Percentiles rank a stretch among this genome's conserved stretches.
phyloP scores from a whole-genome alignment of 306 rosid species.

The Trifolium pratense region DNA sequence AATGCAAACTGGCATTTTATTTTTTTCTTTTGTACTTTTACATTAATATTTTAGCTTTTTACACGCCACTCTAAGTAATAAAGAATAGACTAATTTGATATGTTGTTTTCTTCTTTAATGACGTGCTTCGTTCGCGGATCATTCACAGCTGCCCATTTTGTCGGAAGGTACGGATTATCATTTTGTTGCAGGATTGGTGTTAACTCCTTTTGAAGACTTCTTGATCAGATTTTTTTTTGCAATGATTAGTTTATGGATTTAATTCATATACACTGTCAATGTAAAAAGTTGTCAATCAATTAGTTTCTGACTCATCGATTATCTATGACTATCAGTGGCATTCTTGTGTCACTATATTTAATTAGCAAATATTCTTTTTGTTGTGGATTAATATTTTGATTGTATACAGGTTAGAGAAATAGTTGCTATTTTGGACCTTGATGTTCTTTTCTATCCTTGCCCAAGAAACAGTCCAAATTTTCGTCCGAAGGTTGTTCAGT shows the following conservation, averaged over 20 bases:
- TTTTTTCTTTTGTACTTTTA: constrained; percentile 18
- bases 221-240: not conserved
- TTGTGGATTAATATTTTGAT: constrained; percentile 42
- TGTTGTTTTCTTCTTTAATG: constrained; percentile 32
- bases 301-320: too few relatives aligned
- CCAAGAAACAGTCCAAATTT: constrained; percentile 91
- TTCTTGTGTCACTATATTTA: not conserved
- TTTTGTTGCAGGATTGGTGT: constrained; percentile 24
- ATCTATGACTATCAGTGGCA: too few relatives aligned
- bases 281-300: too few relatives aligned
- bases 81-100: constrained; percentile 49
- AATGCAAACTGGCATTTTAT: too few relatives aligned
- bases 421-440: constrained; percentile 87
- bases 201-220: not conserved
- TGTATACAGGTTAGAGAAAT: constrained; percentile 88
- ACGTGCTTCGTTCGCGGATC: constrained; percentile 47
- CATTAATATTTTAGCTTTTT: constrained; percentile 7
- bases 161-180: constrained; percentile 72
- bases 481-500: constrained; percentile 78
- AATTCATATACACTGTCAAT: too few relatives aligned
- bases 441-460: constrained; percentile 93
- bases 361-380: constrained; percentile 18
- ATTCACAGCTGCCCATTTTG: constrained; percentile 88
- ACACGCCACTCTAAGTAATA: constrained; percentile 13
- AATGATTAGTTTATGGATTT: too few relatives aligned